Evolutionary conservation across 1,284 basidiomycete genomes (phyloP).

Genomic region (Papiliotrema fonsecae): DNA sequence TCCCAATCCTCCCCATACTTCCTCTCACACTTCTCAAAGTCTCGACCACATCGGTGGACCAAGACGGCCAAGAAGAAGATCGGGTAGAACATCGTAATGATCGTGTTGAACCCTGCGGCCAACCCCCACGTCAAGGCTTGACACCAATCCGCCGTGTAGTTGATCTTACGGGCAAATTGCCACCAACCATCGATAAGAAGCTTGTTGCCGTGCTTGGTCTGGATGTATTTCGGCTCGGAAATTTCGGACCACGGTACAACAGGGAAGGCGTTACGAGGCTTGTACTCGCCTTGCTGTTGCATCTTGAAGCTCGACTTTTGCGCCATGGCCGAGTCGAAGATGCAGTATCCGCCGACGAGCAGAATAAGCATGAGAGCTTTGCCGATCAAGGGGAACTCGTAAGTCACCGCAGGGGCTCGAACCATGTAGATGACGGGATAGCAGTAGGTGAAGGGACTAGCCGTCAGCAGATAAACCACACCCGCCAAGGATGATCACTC

Average conservation of each 20-base stretch:
- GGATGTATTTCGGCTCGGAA: slow-evolving; percentile 82
- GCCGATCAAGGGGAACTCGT: slow-evolving; percentile 69
- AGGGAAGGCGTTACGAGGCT: slow-evolving; percentile 87
- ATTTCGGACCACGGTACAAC: slow-evolving; percentile 84
- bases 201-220: slow-evolving; percentile 80
- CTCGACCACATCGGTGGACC: slow-evolving; percentile 77
- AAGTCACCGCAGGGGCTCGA: slow-evolving; percentile 80
- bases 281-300: slow-evolving; percentile 84
- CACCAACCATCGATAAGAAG: slow-evolving; percentile 55
- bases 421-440: slow-evolving; percentile 99
- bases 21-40: slow-evolving; percentile 85
- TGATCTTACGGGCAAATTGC: slow-evolving; percentile 69
- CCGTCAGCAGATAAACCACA: slow-evolving; percentile 1
- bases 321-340: slow-evolving; percentile 86
- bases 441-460: slow-evolving; percentile 66
- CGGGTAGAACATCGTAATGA: slow-evolving; percentile 94
- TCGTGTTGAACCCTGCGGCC: slow-evolving; percentile 71
- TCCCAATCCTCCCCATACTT: slow-evolving; percentile 98
- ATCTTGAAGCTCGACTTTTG: slow-evolving; percentile 98
- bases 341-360: slow-evolving; percentile 78
- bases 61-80: slow-evolving; percentile 88
- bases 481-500: slow-evolving; percentile 8
- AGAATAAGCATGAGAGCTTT: slow-evolving; percentile 49
- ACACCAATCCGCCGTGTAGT: slow-evolving; percentile 50
- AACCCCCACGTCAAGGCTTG: slow-evolving; percentile 90